Conservation (phyloP, 2,329 filamentous ascomycete genomes). For the Phaeophleospora eucalypticola region DNA sequence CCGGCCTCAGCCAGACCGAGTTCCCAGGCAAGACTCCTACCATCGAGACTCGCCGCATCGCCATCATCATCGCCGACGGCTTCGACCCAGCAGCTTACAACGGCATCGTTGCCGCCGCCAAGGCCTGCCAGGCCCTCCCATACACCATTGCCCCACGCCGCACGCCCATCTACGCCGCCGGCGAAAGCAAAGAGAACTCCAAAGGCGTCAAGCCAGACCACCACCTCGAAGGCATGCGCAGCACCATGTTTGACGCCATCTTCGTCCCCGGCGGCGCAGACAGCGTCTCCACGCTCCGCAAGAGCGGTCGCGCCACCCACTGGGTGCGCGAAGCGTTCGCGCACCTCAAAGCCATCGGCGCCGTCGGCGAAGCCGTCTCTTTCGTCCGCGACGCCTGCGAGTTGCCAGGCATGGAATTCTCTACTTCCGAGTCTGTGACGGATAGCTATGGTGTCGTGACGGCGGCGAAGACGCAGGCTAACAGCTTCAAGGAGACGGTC, state of each 20-base stretch:
- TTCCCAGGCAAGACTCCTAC: conserved; percentile 60
- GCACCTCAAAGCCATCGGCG: conserved; percentile 74
- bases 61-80: conserved; percentile 73
- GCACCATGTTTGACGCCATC: conserved; percentile 74
- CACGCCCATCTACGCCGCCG: conserved; percentile 60
- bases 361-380: conserved; percentile 66
- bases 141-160: conserved; percentile 69
- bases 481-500: conserved; percentile 58
- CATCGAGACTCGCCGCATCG: conserved; percentile 67
- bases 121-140: conserved; percentile 60
- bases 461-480: conserved; percentile 49
- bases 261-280: conserved; percentile 70
- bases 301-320: conserved; percentile 69
- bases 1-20: conserved; percentile 65
- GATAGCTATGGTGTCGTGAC: conserved; percentile 79
- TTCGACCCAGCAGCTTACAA: conserved; percentile 65
- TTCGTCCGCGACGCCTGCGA: conserved; percentile 52
- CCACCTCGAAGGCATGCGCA: conserved; percentile 74
- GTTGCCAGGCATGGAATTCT: conserved; percentile 48
- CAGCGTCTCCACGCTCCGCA: conserved; percentile 58
- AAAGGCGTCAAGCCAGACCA: conserved; percentile 66
- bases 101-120: conserved; percentile 60
- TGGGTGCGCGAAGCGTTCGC: conserved; percentile 79
- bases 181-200: conserved; percentile 50
- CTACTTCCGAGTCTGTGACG: conserved; percentile 48